Evolutionary conservation across 495 filamentous ascomycete genomes (phyloP), one percentile per base, ranked within the genome.

Genomic region (Penicillium angulare): DNA sequence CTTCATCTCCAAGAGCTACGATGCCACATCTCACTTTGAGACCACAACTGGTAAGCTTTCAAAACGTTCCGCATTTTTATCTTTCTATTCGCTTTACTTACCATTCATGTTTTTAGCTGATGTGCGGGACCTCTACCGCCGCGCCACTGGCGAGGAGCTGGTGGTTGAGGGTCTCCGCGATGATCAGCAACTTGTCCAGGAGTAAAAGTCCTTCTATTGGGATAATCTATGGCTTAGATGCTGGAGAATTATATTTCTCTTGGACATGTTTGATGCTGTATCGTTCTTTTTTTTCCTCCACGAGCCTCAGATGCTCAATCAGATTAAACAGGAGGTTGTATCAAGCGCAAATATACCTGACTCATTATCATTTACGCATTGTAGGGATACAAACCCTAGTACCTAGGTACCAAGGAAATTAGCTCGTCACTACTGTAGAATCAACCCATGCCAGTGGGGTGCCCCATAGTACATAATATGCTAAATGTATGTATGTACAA

Each of bases 1-100:
- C 69, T 99, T 90, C 77, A 92, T 99, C 64, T 95, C 90, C 59
- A 95, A 92, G 80, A 96, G 90, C 77, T 99, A 99, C 69, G 93
- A 99, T 65, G 86, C 93, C 26, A 95, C 89, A 52, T 93, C 88
- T 59, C 93, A 99, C 77, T 99, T 99, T 61, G 93, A 99, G 81
- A 95, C 90, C 10, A 88, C 85, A 20, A 90, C 86, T 41, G 77
- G 84, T 84, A 77, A 62, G 68, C 47, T n/a, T n/a, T n/a, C n/a
- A n/a, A n/a, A n/a, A 22, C 18, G 18, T 3, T 2, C 0, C 36
- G 5, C 17, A 12, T 2, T 9, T 31, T 3, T 36, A 22, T 20
- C 1, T 45, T 5, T 29, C 0, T 26, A 43, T 18, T 15, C 6
- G 5, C 26, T 41, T 50, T n/a, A 15, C 52, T 63, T 31, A 58